A percentile compares a stretch with the other conserved stretches of the same genome.
Evolutionary conservation across 768 basidiomycete species (phyloP).

Genomic region (Pulveroboletus sp.): DNA sequence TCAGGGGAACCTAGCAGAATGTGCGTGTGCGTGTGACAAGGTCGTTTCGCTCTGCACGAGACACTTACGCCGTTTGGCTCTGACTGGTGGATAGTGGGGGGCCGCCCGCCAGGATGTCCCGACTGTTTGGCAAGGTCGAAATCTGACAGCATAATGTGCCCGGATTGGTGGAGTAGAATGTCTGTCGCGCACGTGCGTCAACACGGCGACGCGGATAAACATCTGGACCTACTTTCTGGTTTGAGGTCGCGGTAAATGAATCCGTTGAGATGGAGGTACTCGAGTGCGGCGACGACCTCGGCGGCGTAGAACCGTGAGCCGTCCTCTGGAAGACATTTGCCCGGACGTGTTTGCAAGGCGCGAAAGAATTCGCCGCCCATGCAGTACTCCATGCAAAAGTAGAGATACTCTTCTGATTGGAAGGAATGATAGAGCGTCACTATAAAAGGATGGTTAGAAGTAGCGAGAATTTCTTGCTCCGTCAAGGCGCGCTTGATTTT

Average conservation of each 20-base stretch:
- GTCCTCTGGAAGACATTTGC: constrained; percentile 96
- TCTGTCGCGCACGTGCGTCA: constrained; percentile 47
- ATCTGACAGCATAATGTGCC: constrained; percentile 99
- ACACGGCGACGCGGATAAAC: constrained; percentile 9
- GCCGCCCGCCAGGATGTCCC: constrained; percentile 78
- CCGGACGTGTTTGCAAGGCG: constrained; percentile 91
- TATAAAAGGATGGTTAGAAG: constrained; percentile 99
- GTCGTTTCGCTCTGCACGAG: constrained; percentile 2
- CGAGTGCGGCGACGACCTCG: constrained; percentile 95
- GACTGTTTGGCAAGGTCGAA: constrained; percentile 99
- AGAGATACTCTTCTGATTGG: constrained; percentile 96
- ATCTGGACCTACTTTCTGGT: constrained; percentile 83
- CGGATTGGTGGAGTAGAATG: constrained; percentile 94
- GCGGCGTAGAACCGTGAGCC: constrained; percentile 97
- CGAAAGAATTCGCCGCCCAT: constrained; percentile 99
- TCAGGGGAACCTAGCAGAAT: constrained; percentile 69
- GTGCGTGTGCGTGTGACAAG: constrained; percentile 3
- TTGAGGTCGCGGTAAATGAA: constrained; percentile 99
- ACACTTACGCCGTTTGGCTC: constrained; percentile 82
- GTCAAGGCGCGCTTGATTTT: constrained; percentile 99
- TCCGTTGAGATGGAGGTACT: constrained; percentile 98
- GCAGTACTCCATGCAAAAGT: constrained; percentile 99
- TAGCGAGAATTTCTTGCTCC: constrained; percentile 98
- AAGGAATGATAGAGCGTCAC: constrained; percentile 99
- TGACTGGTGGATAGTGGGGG: constrained; percentile 81